Conservation (phyloP, 805 yeast species). For the Saccharomycopsis fibuligera region DNA sequence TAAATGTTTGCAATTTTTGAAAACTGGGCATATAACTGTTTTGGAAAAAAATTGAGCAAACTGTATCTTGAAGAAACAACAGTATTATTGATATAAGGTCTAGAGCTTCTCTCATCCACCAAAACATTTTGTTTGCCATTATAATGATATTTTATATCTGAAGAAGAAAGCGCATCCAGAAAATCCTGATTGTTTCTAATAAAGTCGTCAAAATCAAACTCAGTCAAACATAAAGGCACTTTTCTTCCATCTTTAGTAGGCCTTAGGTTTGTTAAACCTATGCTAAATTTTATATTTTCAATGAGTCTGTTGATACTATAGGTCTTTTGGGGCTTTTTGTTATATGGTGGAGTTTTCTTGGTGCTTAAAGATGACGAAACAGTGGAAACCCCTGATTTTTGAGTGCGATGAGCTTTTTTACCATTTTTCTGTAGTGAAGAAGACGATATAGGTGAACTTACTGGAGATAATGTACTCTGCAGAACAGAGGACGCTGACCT, state of each 20-base stretch:
- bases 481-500: too few species aligned
- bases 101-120: conserved; percentile 16
- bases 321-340: conserved; percentile 12
- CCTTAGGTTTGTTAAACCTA: conserved; percentile 3
- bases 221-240: conserved; percentile 10
- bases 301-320: conserved; percentile 19
- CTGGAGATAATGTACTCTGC: too few species aligned
- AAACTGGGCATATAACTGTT: conserved; percentile 85
- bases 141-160: conserved; percentile 2
- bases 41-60: conserved; percentile 72
- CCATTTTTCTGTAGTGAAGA: too few species aligned
- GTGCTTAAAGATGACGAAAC: not conserved
- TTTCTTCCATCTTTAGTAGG: conserved; percentile 15
- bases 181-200: conserved; percentile 1
- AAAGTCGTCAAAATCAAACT: conserved; percentile 13
- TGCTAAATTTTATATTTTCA: conserved; percentile 8
- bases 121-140: conserved; percentile 6
- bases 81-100: conserved; percentile 48
- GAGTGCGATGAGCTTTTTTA: not conserved
- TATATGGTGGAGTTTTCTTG: not conserved
- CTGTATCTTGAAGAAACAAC: conserved; percentile 88
- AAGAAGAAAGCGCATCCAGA: not conserved
- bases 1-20: conserved; percentile 89
- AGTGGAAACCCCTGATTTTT: not conserved
- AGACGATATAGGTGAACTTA: too few species aligned